Base-by-base conservation (phyloP, 1,284 basidiomycete genomes). In the Moesziomyces aphidis region DNA sequence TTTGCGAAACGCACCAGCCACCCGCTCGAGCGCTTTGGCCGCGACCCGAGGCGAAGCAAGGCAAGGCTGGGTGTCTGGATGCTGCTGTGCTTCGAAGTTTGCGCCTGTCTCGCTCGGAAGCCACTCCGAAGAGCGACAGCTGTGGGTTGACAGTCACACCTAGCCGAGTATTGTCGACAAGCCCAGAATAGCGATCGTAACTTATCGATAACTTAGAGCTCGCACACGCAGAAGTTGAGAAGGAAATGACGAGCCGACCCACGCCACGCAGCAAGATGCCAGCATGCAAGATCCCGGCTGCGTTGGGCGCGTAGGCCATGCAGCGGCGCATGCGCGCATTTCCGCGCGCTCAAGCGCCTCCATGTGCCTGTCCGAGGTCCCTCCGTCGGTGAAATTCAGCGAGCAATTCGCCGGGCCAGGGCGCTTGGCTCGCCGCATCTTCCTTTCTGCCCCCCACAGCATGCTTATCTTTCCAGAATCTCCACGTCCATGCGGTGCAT, bases 361-460 rank as follows among this genome's bases (percentile, higher is more conserved):
- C 39, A 19, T 42, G 39, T 8, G 39, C 39, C 19, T 8, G 11
- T 15, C 21, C 44, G 11, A 48, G 24, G 17, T 48, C 45, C 6
- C 45, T 46, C 43, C 23, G 46, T 48, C 46, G 46, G 46, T 15
- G 46, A 48, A 48, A 48, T 24, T 24, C 46, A 26, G n/a, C n/a
- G 19, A 9, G 11, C n/a, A 46, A 21, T 46, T 46, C 39, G 39
- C 39, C 39, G 39, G 39, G 19, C 39, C 17, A 19, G 39, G 17
- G 39, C 39, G 39, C 39, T 19, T 19, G n/a, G 39, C 17, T 42
- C 39, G 39, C 39, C 39, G 39, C 39, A 42, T 15, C 17, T 42
- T 7, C 7, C 17, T 15, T 42, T 19, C 3, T n/a, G n/a, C 31
- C 7, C 31, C 31, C 31, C 9, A 34, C 31, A 15, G 39, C 15